Conservation (phyloP, 176 grass and related monocot genomes). For the Carex kokanica region DNA sequence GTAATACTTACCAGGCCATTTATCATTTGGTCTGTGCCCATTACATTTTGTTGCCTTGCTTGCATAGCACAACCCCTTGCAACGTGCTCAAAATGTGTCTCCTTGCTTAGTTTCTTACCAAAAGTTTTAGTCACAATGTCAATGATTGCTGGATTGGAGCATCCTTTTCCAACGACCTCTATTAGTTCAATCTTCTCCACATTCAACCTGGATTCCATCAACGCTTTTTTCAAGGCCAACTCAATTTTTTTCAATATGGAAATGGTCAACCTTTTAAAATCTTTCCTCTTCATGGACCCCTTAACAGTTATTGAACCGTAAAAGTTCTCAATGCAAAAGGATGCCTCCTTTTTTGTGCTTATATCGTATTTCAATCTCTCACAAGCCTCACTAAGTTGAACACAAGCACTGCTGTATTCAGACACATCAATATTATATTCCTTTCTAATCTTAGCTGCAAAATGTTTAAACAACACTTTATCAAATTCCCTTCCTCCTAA, state of each 20-base stretch:
- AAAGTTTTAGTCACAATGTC: constrained; percentile 77
- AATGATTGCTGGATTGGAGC: constrained; percentile 63
- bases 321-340: constrained; percentile 61
- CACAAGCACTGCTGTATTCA: constrained; percentile 46
- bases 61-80: constrained; percentile 49
- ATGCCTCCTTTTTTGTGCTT: constrained; percentile 58
- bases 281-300: constrained; percentile 67
- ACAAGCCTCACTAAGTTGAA: not conserved
- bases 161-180: constrained; percentile 73
- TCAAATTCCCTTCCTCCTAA: constrained; percentile 81
- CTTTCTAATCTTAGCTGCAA: constrained; percentile 53
- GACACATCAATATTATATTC: constrained; percentile 76
- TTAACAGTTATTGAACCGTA: constrained; percentile 64
- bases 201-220: constrained; percentile 37
- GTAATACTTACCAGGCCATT: too few relatives aligned
- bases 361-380: constrained; percentile 20
- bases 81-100: constrained; percentile 72
- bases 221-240: constrained; percentile 51
- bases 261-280: constrained; percentile 55
- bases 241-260: constrained; percentile 59
- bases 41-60: constrained; percentile 15
- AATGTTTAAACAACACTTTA: constrained; percentile 28
- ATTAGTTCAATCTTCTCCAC: constrained; percentile 47
- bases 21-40: not conserved
- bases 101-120: constrained; percentile 53